Base-by-base conservation (phyloP, 2,329 filamentous ascomycete species). In the Aspergillus clavatus region DNA sequence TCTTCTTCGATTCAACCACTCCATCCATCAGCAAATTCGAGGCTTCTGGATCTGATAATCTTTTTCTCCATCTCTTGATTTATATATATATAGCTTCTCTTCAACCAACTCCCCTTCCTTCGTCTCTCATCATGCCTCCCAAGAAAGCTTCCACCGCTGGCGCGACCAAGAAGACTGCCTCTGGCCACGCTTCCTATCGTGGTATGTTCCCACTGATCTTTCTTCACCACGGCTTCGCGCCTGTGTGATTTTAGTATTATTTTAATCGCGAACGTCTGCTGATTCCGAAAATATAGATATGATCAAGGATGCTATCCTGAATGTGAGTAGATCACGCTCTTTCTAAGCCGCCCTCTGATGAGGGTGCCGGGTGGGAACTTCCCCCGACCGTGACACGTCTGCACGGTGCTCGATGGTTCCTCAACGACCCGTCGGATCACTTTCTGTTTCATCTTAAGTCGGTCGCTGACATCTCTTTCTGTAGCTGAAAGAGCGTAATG, bases 251-350 rank as follows among this genome's bases (percentile, higher is more conserved):
- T 47, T 57, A 46, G 44, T 55, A 65, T 63, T 53, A 60, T 67
- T 61, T 48, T 69, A 61, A 67, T 82, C 78, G 76, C 79, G 61
- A 70, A 62, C 53, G 56, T 67, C 68, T 78, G 66, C 77, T 81
- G 72, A 81, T 75, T 65, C 58, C 46, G 57, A 54, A 56, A 35
- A 61, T 63, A 65, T 68, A 84, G 82, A 83, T 70, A 84, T 86
- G 82, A 83, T 86, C 70, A 84, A 83, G 72, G 81, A 85, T 69
- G 82, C 82, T 58, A 82, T 86, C 65, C 69, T 84, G 63, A 80
- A 78, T 71, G 82, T 86, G 70, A 82, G 82, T 84, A 65, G 62
- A 77, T 71, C 66, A 63, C 63, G 51, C 56, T 63, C 58, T 76
- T 74, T 76, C 73, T 73, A 68, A 54, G 55, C 51, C 60, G 67